These are phyloP conservation scores for Talaromyces sp. DNA, from an alignment of 2,329 filamentous ascomycete genomes.

Conservation along the genomic window DNA sequence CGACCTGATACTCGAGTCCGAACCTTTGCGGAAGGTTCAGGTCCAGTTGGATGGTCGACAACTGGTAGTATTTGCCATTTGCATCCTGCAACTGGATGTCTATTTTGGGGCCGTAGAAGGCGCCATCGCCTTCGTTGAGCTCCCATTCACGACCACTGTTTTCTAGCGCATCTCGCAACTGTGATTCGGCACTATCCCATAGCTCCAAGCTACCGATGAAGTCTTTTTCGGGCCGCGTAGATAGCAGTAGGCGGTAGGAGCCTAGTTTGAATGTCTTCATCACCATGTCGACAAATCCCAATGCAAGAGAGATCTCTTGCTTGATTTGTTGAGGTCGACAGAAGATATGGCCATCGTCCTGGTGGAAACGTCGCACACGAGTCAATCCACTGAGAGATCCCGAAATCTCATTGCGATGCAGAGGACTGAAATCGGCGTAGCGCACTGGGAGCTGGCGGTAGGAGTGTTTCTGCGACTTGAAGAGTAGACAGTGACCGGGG, in stretches of 20 bases:
- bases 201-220: constrained; percentile 72
- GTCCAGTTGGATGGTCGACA: constrained; percentile 83
- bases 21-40: constrained; percentile 86
- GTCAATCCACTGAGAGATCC: constrained; percentile 78
- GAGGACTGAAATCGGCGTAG: constrained; percentile 79
- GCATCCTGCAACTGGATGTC: constrained; percentile 78
- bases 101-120: constrained; percentile 90
- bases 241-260: constrained; percentile 70
- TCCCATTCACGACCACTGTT: constrained; percentile 65
- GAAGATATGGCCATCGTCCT: constrained; percentile 89
- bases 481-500: constrained; percentile 81
- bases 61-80: constrained; percentile 81
- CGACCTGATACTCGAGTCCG: constrained; percentile 64
- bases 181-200: constrained; percentile 64
- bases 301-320: constrained; percentile 66
- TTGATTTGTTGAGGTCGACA: constrained; percentile 73
- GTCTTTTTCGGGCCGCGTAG: constrained; percentile 70
- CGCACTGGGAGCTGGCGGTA: constrained; percentile 79
- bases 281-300: constrained; percentile 69
- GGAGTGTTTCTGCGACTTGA: constrained; percentile 66
- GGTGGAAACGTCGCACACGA: constrained; percentile 79
- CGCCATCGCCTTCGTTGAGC: constrained; percentile 75
- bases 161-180: constrained; percentile 60
- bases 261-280: constrained; percentile 68
- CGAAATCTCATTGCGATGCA: constrained; percentile 83